Base-by-base conservation (phyloP, 192 early-diverging fungal genomes). In the Podila horticola region DNA sequence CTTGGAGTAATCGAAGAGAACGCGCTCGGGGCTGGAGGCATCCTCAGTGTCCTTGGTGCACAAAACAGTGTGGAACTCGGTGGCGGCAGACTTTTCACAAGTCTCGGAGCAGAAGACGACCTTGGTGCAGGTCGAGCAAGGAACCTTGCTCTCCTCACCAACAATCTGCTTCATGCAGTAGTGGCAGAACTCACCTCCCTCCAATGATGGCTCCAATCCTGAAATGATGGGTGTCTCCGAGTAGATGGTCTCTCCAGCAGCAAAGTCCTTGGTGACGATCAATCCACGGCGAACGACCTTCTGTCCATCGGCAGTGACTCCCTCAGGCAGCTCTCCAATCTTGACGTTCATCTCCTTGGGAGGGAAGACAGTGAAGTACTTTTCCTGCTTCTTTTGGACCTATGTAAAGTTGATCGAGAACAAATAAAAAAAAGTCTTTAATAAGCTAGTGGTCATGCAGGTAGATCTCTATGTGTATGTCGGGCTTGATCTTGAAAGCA, bases 301-400 rank as follows among this genome's bases (percentile, higher is more conserved):
- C 67, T 88, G 85, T 52, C 89, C 88, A 33, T 84, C 84, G 7
- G 75, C 84, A 12, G 77, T 85, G 22, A 64, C 64, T 51, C 82
- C 77, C 62, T 90, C 87, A 64, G 86, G 83, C 59, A 92, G 85
- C 66, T 94, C 91, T 62, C 85, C 88, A 68, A 97, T 86, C 74
- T 87, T 89, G 29, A 96, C 92, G 63, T 94, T 86, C 86, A 91
- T 91, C 59, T 91, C 89, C 74, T 85, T 74, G 26, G 90, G 82
- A 59, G 96, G 96, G 90, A 95, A 98, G 45, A 90, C 83, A 33
- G 93, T 89, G 74, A 91, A 96, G 83, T 96, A 96, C 76, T 91
- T 86, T 22, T 88, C 84, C 86, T 93, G 92, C 70, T 90, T 91
- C 69, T 90, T 90, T 75, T 91, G 84, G 57, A 86, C 83, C 88